Base-by-base conservation (phyloP, 2,329 filamentous ascomycete genomes). In the Lojkania enalia region DNA sequence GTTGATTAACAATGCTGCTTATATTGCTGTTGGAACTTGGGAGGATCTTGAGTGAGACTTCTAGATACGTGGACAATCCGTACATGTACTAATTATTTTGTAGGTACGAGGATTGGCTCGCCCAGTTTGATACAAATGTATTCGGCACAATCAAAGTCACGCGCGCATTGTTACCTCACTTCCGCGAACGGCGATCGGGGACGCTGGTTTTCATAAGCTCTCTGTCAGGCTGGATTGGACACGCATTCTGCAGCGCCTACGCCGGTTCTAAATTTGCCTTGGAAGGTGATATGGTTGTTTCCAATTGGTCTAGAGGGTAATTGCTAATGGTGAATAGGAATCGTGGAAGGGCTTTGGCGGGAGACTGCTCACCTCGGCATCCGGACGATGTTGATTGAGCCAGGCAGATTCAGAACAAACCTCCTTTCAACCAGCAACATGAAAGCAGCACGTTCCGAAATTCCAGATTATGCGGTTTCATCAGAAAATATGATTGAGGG, bases 1-100 rank as follows among this genome's bases (percentile, higher is more conserved):
- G 5, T 54, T 75, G 5, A 63, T 74, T 19, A 73, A 74, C 50
- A 72, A 71, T 33, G 72, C 72, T 6, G 38, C 14, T 13, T 40
- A 6, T 19, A 31, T 40, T 20, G 13, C 9, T 13, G 16, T 19
- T 13, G 38, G 38, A 5, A 9, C 27, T 31, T 40, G 21, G 25
- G 27, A 23, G 14, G 35, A 38, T 15, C 35, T 38, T 36, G 33
- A 36, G 33, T 36, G 20, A 33, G 31, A 9, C n/a, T n/a, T n/a
- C n/a, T n/a, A n/a, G n/a, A n/a, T n/a, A n/a, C n/a, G n/a, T n/a
- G n/a, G n/a, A n/a, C n/a, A n/a, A n/a, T n/a, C n/a, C n/a, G n/a
- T n/a, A n/a, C n/a, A n/a, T n/a, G n/a, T n/a, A n/a, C n/a, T n/a
- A n/a, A n/a, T n/a, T n/a, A n/a, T n/a, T n/a, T n/a, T n/a, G n/a